Conservation (phyloP, 2,329 filamentous ascomycete genomes). For the Colletotrichum melonis region DNA sequence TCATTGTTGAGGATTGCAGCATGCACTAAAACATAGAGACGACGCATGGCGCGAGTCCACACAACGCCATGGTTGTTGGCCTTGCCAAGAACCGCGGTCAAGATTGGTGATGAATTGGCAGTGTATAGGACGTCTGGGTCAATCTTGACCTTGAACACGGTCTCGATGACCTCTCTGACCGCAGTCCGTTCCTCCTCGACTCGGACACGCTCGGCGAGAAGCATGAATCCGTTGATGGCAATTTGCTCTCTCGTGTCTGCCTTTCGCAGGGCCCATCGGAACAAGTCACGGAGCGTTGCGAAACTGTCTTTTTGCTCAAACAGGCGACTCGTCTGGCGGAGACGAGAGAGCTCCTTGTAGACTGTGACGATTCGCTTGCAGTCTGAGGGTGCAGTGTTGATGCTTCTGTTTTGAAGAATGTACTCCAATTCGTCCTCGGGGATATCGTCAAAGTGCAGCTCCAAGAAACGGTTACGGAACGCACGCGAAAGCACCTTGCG, state of each 20-base stretch:
- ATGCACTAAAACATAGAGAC: conserved; percentile 89
- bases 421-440: conserved; percentile 93
- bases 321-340: conserved; percentile 89
- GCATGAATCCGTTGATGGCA: conserved; percentile 93
- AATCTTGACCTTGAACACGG: conserved; percentile 87
- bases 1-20: conserved; percentile 90
- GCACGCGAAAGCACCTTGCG: conserved; percentile 93
- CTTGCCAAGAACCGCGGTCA: conserved; percentile 58
- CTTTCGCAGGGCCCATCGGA: conserved; percentile 89
- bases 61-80: conserved; percentile 76
- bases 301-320: conserved; percentile 99
- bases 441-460: conserved; percentile 98
- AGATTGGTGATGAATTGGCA: conserved; percentile 64
- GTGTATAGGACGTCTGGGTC: conserved; percentile 81
- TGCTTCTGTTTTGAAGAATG: conserved; percentile 88
- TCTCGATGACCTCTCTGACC: conserved; percentile 90
- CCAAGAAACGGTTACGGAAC: conserved; percentile 96
- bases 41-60: conserved; percentile 95
- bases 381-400: conserved; percentile 89
- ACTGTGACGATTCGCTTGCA: conserved; percentile 91
- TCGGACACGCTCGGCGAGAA: conserved; percentile 93
- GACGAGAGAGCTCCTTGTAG: conserved; percentile 89
- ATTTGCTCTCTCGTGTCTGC: conserved; percentile 90
- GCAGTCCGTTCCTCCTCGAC: conserved; percentile 86
- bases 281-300: conserved; percentile 93